Base-by-base conservation (phyloP, 495 filamentous ascomycete genomes). In the Pyronema domesticum region DNA sequence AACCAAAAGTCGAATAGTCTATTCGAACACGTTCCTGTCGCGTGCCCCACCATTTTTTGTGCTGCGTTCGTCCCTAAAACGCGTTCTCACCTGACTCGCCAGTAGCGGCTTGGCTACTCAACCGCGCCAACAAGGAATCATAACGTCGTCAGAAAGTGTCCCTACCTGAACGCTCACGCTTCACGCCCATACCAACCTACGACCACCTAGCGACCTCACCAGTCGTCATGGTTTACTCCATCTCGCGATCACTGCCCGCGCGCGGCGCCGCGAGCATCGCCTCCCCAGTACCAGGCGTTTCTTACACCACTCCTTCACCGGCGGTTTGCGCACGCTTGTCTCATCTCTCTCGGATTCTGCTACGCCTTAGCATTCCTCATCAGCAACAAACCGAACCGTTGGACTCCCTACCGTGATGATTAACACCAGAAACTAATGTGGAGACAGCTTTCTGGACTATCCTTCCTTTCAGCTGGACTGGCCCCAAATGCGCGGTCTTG, bases 251-350 rank as follows among this genome's bases (percentile, higher is more conserved):
- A 48, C 63, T 62, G 46, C 63, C 63, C 7, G 55, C 59, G 7
- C 56, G n/a, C 63, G 15, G 56, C 55, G n/a, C 42, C 46, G 30
- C 54, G 62, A 49, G 53, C 56, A 36, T 34, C 56, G 34, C 62
- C 63, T n/a, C 59, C 59, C 6, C 76, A 76, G 40, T 95, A 95
- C 65, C 80, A 89, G 71, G 84, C 94, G 63, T 88, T 93, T 68
- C 70, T 96, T 55, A 94, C 89, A 39, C 89, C 91, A 36, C 77
- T 84, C 40, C 70, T 96, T 51, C 91, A 98, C 67, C 75, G 85
- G 59, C 76, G 87, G 55, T 96, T 95, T 72, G 80, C 80, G 40
- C 75, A 76, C 52, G 85, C 86, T 34, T 82, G 81, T 45, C 67
- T 75, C 36, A 65, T 85, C 39, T 67, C 83, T 7, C 63, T 89